phyloP scores from a whole-genome alignment of 1,139 yeast species.

The Zygosaccharomyces sapae region DNA sequence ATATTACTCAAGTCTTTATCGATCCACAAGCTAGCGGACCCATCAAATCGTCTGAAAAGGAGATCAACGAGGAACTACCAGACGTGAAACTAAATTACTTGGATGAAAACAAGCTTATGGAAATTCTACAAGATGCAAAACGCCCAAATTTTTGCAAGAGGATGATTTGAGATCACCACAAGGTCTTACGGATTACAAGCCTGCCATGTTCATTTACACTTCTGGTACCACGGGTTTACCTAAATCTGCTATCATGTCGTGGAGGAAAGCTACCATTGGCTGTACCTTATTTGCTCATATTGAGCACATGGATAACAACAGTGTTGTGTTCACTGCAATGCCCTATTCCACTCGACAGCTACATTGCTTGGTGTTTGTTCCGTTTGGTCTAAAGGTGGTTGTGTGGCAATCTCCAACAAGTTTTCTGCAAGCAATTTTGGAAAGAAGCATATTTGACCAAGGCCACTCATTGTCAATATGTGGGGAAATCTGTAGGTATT shows the following conservation, averaged over 20 bases:
- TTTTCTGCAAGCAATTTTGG: constrained; percentile 87
- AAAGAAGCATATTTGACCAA: constrained; percentile 69
- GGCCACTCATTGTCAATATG: constrained; percentile 86
- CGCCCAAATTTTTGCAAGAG: constrained; percentile 52
- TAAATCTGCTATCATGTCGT: constrained; percentile 88
- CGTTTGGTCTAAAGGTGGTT: constrained; percentile 63
- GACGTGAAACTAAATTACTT: constrained; percentile 48
- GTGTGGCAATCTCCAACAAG: constrained; percentile 73
- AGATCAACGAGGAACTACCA: constrained; percentile 42
- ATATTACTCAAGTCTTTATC: constrained; percentile 61
- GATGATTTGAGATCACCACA: constrained; percentile 52
- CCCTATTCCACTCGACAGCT: constrained; percentile 96
- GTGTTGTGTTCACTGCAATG: constrained; percentile 84
- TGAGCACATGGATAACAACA: constrained; percentile 51
- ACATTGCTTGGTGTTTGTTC: constrained; percentile 83
- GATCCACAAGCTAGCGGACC: constrained; percentile 66
- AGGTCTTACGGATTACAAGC: constrained; percentile 52
- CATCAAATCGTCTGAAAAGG: constrained; percentile 52
- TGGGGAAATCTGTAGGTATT: constrained; percentile 94
- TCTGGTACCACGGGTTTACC: constrained; percentile 96
- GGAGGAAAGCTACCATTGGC: constrained; percentile 77
- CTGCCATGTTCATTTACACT: constrained; percentile 77
- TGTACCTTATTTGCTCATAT: constrained; percentile 65
- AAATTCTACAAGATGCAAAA: constrained; percentile 43
- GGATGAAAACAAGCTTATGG: constrained; percentile 49